A percentile compares a stretch with the other conserved stretches of the same genome.
These are phyloP conservation scores for Paraconiothyrium brasiliense DNA, from an alignment of 2,329 filamentous ascomycete genomes.

Conservation along the genomic window DNA sequence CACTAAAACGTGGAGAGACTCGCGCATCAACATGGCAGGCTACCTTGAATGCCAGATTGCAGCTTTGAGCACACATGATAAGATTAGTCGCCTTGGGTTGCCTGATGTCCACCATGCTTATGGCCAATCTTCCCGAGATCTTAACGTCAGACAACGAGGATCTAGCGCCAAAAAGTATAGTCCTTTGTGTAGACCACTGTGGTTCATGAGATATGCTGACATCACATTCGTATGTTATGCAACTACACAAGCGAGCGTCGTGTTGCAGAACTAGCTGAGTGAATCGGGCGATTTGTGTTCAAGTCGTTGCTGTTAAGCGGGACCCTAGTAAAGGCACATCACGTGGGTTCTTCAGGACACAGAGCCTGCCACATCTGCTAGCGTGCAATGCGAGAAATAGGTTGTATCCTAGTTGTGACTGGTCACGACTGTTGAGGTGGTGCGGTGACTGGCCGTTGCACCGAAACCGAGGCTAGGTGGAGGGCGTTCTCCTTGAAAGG, in stretches of 20 bases:
- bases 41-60: no score
- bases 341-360: not conserved
- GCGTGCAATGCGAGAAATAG: constrained; percentile 6
- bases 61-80: no score
- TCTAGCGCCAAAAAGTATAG: no score
- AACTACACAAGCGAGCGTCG: constrained; percentile 6
- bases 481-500: not conserved
- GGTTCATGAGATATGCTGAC: not conserved
- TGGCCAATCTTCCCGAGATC: no score
- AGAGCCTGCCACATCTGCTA: constrained; percentile 3
- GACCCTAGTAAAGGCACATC: not conserved
- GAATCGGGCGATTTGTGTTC: constrained; percentile 4
- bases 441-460: not conserved
- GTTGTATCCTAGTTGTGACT: constrained; percentile 4
- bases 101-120: no score
- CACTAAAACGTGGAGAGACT: no score
- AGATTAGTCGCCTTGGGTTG: no score
- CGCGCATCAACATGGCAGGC: no score
- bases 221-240: not conserved
- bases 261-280: constrained; percentile 1
- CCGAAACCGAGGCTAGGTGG: constrained; percentile 1
- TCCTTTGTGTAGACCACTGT: no score
- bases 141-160: not conserved
- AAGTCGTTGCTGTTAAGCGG: not conserved
- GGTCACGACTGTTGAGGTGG: not conserved